phyloP scores from a whole-genome alignment of 2,329 filamentous ascomycete genomes.

The Epichloe gansuensis region DNA sequence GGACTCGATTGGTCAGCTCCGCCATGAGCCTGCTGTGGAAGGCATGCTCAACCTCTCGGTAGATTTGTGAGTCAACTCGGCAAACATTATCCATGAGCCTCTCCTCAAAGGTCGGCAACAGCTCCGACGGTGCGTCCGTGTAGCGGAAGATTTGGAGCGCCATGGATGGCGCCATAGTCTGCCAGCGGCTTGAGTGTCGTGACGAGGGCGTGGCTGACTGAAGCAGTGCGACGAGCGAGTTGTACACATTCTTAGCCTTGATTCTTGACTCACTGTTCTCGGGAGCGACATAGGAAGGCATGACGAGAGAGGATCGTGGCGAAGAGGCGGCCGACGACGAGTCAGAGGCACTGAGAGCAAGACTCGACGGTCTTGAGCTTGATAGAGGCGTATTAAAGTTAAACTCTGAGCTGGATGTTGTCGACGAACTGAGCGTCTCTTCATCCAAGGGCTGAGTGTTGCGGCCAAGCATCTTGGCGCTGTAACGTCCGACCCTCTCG shows the following conservation, averaged over 20 bases:
- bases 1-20: constrained; percentile 36
- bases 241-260: constrained; percentile 36
- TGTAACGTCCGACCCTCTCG: constrained; percentile 30
- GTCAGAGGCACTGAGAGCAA: constrained; percentile 35
- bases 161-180: constrained; percentile 37
- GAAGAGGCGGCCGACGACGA: constrained; percentile 42
- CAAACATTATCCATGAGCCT: constrained; percentile 33
- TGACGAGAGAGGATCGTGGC: constrained; percentile 32
- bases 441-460: constrained; percentile 17
- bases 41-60: constrained; percentile 34
- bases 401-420: constrained; percentile 23
- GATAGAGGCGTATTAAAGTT: constrained; percentile 35
- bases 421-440: constrained; percentile 11
- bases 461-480: constrained; percentile 8
- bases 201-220: constrained; percentile 34
- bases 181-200: constrained; percentile 35
- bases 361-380: constrained; percentile 35
- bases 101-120: constrained; percentile 36
- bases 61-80: constrained; percentile 29
- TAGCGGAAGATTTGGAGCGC: constrained; percentile 47
- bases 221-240: constrained; percentile 40
- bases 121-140: constrained; percentile 35
- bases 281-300: constrained; percentile 24
- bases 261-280: constrained; percentile 28
- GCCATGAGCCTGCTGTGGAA: constrained; percentile 36